Evolutionary conservation across 1,284 basidiomycete species (phyloP).

Genomic region (Microbotryum intermedium): DNA sequence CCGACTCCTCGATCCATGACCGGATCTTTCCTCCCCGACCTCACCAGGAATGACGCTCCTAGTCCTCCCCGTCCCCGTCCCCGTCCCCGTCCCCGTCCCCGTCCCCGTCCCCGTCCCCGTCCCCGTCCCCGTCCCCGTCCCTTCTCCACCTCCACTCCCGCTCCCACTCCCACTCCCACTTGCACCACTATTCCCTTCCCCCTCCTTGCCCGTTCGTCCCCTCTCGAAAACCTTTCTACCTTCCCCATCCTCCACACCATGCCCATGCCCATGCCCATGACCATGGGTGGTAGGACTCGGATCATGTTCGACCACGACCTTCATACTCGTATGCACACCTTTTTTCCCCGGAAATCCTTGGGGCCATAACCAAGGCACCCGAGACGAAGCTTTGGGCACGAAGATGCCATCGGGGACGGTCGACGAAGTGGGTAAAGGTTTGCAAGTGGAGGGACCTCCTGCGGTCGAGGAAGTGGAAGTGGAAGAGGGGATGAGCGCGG

Average conservation of each 20-base stretch:
- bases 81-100: neutral
- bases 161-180: neutral
- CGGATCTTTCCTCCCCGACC: too few species aligned
- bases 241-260: neutral
- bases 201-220: constrained; percentile 1
- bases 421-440: neutral
- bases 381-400: neutral
- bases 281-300: neutral
- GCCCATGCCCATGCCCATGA: neutral
- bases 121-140: too few species aligned
- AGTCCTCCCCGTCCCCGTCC: too few species aligned
- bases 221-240: constrained; percentile 1
- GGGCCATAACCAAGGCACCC: neutral
- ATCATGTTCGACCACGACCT: neutral
- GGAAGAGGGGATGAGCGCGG: too few species aligned
- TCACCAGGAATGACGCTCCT: too few species aligned
- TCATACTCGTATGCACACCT: neutral
- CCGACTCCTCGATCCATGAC: too few species aligned
- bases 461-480: too few species aligned
- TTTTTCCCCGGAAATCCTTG: neutral
- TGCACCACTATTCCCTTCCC: neutral
- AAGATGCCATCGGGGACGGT: neutral
- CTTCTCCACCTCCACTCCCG: neutral
- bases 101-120: neutral
- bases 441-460: too few species aligned